Evolutionary conservation across 495 filamentous ascomycete species (phyloP).

Genomic region (Aspergillus hancockii): DNA sequence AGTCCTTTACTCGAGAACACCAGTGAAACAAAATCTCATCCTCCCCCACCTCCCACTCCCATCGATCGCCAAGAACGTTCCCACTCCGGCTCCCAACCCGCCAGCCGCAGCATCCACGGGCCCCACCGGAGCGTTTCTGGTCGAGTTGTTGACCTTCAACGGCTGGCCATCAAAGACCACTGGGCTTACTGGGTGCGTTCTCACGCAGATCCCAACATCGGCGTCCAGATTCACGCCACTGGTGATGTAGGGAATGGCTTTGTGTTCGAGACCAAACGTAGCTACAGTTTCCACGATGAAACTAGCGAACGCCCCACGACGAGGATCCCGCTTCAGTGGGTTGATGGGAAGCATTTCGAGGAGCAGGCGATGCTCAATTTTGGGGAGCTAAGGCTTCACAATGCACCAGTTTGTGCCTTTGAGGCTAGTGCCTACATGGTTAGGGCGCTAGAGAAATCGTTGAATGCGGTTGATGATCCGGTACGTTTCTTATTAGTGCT

Average conservation of each 20-base stretch:
- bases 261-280: slow-evolving; percentile 26
- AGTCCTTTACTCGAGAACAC: too few relatives aligned
- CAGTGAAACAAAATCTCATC: too few relatives aligned
- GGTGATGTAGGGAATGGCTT: slow-evolving; percentile 31
- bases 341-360: slow-evolving; percentile 19
- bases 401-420: slow-evolving; percentile 20
- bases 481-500: slow-evolving; percentile 8
- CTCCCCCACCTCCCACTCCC: too few relatives aligned
- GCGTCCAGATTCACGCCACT: slow-evolving; percentile 25
- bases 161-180: slow-evolving; percentile 35
- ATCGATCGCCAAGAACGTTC: background rate
- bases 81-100: background rate
- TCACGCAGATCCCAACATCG: slow-evolving; percentile 14
- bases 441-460: slow-evolving; percentile 11
- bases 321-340: slow-evolving; percentile 30
- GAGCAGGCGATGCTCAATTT: slow-evolving; percentile 26
- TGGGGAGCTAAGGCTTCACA: slow-evolving; percentile 16
- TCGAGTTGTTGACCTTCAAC: slow-evolving; percentile 31
- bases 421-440: slow-evolving; percentile 18
- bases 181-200: slow-evolving; percentile 32
- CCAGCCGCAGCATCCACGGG: background rate
- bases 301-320: slow-evolving; percentile 16
- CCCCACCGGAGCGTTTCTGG: slow-evolving; percentile 11
- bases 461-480: slow-evolving; percentile 14
- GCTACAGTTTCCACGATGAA: slow-evolving; percentile 15